These are phyloP conservation scores for Aphanomyces invadans DNA, from an alignment of 352 stramenopile species.

Conservation along the genomic window DNA sequence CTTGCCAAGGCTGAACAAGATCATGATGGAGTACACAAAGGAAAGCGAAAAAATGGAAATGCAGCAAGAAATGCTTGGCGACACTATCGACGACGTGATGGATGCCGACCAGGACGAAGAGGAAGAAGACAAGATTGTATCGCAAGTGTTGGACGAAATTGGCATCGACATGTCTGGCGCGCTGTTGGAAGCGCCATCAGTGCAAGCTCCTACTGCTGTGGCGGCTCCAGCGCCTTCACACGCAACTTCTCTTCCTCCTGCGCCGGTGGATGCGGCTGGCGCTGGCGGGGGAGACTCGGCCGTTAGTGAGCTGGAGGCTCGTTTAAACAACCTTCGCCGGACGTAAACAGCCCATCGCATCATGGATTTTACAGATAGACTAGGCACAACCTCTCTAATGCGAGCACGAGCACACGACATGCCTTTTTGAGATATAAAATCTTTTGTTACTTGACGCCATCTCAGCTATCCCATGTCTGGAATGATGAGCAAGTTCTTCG, in stretches of 20 bases:
- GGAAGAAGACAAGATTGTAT: constrained; percentile 94
- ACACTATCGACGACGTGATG: constrained; percentile 96
- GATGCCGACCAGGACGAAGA: constrained; percentile 92
- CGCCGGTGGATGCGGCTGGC: constrained; percentile 49
- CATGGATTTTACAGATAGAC: constrained; percentile 1
- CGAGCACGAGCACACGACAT: too few relatives aligned
- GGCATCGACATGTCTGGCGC: constrained; percentile 90
- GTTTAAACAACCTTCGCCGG: constrained; percentile 94
- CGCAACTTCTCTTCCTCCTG: constrained; percentile 37
- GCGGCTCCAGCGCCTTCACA: constrained; percentile 44
- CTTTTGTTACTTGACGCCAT: too few relatives aligned
- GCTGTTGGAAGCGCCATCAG: constrained; percentile 83
- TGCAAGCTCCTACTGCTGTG: constrained; percentile 31
- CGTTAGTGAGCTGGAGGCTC: constrained; percentile 93
- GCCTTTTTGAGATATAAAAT: too few relatives aligned
- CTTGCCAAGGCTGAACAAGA: constrained; percentile 93
- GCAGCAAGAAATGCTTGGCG: constrained; percentile 96
- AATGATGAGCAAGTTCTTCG: constrained; percentile 78
- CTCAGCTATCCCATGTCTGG: constrained; percentile 62
- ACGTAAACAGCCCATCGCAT: constrained; percentile 32
- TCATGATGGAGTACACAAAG: constrained; percentile 97
- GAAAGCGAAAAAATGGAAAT: constrained; percentile 98
- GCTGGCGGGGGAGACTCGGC: constrained; percentile 49
- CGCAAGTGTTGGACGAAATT: constrained; percentile 96
- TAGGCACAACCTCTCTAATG: too few relatives aligned